Base-by-base conservation (phyloP, 495 filamentous ascomycete genomes). In the Podospora sp. region DNA sequence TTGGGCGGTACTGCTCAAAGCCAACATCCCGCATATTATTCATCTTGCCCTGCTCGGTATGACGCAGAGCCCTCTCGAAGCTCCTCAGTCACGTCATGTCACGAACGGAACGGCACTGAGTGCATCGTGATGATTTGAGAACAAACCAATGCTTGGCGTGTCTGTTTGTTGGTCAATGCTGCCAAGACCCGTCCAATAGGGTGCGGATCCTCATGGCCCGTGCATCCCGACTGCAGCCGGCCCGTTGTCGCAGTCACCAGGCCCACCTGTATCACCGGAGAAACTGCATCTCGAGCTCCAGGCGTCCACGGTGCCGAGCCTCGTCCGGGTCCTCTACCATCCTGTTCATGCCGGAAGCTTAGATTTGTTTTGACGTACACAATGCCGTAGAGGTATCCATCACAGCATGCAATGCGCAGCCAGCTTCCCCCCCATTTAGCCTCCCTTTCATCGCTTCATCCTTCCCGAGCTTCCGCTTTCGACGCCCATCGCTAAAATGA, bases 371-470 rank as follows among this genome's bases (percentile, higher is more conserved):
- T 57, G 12, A 36, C 65, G 24, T 62, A 57, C 36, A 59, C 22
- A 46, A 68, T 62, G 65, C 62, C 65, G 27, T 50, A 65, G 62
- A 40, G 25, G 18, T 29, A 16, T n/a, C 16, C 20, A 21, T 35
- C 65, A 27, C 55, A n/a, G 26, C 22, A 65, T 66, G 64, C 64
- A 55, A 26, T n/a, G 20, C 25, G 6, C 46, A 29, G 21, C 8
- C 33, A 20, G 26, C 26, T 26, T 40, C 5, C 62, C 22, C 29
- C 46, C 51, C 0, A 51, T 55, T 12, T n/a, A 46, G 16, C 40
- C 33, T 16, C 35, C 20, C 50, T 27, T 6, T 35, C 22, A 52
- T 53, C 26, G 62, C 26, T 55, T 21, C 50, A 29, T 63, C 52
- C 52, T 8, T 55, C 22, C 21, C 52, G 52, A 55, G 24, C 25